Evolutionary conservation across 176 grass and related monocot genomes (phyloP), one percentile per base, ranked within the genome.

Genomic region (Cenchrus purpureus): DNA sequence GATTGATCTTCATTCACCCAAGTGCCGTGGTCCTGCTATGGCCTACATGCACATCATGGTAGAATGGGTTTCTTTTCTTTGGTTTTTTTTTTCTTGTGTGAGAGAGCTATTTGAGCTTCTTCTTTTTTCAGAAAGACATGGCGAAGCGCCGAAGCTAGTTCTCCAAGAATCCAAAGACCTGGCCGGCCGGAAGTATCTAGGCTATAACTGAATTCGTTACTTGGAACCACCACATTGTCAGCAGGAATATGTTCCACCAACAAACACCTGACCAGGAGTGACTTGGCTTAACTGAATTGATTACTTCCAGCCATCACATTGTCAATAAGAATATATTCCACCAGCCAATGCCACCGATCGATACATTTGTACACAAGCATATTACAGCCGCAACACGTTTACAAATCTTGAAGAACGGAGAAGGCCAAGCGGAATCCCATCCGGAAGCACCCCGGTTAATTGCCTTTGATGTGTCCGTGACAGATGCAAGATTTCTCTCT

Each of bases 171-270:
- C 19, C 29, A 29, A 29, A 22, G 12, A 46, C 7, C 19, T 49
- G 11, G 61, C 3, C 25, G 4, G 31, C 29, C 22, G 11, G 50
- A 32, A 46, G 15, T 73, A 37, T 37, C 69, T 75, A 76, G n/a
- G 45, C 83, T 76, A 32, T 85, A 62, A 52, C 48, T 53, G 12
- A 82, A 45, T 13, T 2, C 34, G 16, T 81, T 68, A 43, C 69
- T 89, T 89, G 7, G 6, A 45, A 7, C 52, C 44, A 7, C 34
- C 64, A 4, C 46, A 25, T 63, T 77, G 44, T 25, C 34, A 48
- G 14, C n/a, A 65, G 50, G 78, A 89, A 82, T 17, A 77, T 71
- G 77, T 82, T 86, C 78, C 50, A 45, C 20, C 82, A 79, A 50
- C 78, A 45, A 45, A 48, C 70, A 52, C 70, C 70, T 73, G 46